Evolutionary conservation across 2,329 filamentous ascomycete genomes (phyloP).

Genomic region (Trichoderma semiorbis): DNA sequence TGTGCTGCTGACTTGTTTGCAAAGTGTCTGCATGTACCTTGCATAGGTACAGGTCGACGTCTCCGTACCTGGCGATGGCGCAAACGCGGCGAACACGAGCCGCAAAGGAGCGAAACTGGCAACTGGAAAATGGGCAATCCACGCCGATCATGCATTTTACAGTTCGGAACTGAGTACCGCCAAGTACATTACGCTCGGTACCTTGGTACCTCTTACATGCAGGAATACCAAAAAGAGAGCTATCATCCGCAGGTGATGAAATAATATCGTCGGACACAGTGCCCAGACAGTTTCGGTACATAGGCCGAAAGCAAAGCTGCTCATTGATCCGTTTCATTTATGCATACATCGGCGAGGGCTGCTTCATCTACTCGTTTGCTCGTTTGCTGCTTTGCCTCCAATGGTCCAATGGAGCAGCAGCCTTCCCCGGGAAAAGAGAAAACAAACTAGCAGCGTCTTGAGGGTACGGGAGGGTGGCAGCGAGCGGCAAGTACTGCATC

Average conservation of each 20-base stretch:
- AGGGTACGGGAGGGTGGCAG: not conserved
- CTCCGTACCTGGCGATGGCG: not conserved
- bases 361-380: not conserved
- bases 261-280: not conserved
- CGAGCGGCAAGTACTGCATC: not conserved
- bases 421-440: not conserved
- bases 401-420: not conserved
- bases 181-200: not conserved
- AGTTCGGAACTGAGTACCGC: not conserved
- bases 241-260: not conserved
- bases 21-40: not conserved
- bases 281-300: not conserved
- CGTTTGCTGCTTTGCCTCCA: not conserved
- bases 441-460: not conserved
- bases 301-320: not conserved
- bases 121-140: not conserved
- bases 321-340: not conserved
- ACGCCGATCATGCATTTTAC: not conserved
- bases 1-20: conserved; percentile 1
- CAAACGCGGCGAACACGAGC: not conserved
- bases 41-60: not conserved
- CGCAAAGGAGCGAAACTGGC: not conserved
- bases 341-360: not conserved
- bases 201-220: not conserved
- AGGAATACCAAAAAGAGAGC: not conserved